Percentiles rank a stretch among this genome's conserved stretches.
Evolutionary conservation across 202 grass and related monocot species (phyloP).

Genomic region (Elaeis oleifera): DNA sequence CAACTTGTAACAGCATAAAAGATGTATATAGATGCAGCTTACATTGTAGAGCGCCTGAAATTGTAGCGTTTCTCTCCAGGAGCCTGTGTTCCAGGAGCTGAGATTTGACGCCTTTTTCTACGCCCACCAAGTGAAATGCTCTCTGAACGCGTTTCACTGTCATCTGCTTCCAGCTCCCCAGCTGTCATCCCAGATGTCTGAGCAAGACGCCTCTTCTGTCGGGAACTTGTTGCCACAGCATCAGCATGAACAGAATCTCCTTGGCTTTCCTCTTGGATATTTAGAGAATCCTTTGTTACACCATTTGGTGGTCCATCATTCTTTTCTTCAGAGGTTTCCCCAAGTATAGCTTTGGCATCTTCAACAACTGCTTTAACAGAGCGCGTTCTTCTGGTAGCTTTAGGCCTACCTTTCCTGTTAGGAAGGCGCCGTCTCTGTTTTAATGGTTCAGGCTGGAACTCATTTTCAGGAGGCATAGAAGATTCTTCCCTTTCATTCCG

Average conservation of each 20-base stretch:
- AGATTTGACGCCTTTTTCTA: constrained; percentile 64
- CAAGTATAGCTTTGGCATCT: constrained; percentile 70
- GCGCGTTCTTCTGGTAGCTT: constrained; percentile 46
- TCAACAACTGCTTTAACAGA: constrained; percentile 61
- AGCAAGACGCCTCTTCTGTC: constrained; percentile 52
- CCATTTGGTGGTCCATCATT: constrained; percentile 25
- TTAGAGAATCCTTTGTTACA: constrained; percentile 3
- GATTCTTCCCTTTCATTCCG: constrained; percentile 35
- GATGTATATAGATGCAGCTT: constrained; percentile 21
- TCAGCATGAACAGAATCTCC: constrained; percentile 31
- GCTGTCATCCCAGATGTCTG: constrained; percentile 28
- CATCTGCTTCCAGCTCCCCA: constrained; percentile 52
- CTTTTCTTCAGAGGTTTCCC: constrained; percentile 40
- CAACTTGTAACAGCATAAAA: constrained; percentile 7
- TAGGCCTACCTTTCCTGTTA: constrained; percentile 34
- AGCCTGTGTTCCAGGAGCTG: constrained; percentile 18
- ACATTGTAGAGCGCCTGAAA: constrained; percentile 60
- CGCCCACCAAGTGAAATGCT: constrained; percentile 76
- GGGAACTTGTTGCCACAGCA: constrained; percentile 8
- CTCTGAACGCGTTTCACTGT: constrained; percentile 68
- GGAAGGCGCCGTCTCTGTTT: constrained; percentile 35
- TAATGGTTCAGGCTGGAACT: constrained; percentile 36
- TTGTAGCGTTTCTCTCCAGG: constrained; percentile 80
- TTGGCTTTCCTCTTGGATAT: constrained; percentile 29
- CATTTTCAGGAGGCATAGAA: constrained; percentile 24